phyloP scores from a whole-genome alignment of 2,329 filamentous ascomycete species.

The Neofusicoccum ribis region DNA sequence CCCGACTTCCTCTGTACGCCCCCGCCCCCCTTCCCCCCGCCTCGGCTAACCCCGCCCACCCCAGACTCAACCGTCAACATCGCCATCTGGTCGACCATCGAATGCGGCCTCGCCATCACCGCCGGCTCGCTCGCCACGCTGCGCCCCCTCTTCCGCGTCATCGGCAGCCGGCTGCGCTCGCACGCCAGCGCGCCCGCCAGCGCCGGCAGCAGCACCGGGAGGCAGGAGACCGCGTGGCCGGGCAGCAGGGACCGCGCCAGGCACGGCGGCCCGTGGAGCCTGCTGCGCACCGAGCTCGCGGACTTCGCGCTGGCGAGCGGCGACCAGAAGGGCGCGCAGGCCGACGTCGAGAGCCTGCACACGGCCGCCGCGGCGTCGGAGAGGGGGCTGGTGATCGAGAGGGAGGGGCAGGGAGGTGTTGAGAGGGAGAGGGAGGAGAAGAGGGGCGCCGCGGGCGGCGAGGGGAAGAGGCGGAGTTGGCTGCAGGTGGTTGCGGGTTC shows the following conservation, averaged over 20 bases:
- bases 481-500: neutral
- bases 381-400: neutral
- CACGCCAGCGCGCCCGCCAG: neutral
- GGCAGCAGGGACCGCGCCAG: neutral
- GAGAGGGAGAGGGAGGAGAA: neutral
- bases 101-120: conserved; percentile 38
- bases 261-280: neutral
- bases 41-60: conserved; percentile 31
- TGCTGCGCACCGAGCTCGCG: neutral
- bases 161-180: conserved; percentile 29
- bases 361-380: neutral
- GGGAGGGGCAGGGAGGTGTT: neutral
- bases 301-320: neutral
- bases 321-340: neutral
- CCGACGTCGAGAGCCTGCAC: neutral
- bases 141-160: conserved; percentile 34
- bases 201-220: neutral
- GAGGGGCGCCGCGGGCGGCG: too few species aligned
- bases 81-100: conserved; percentile 39
- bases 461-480: neutral
- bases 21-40: neutral
- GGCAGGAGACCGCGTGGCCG: neutral
- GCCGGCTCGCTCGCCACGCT: conserved; percentile 38
- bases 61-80: conserved; percentile 34
- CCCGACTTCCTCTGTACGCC: conserved; percentile 35